Conservation (phyloP, 768 basidiomycete species). For the Cystobasidium onofrii region DNA sequence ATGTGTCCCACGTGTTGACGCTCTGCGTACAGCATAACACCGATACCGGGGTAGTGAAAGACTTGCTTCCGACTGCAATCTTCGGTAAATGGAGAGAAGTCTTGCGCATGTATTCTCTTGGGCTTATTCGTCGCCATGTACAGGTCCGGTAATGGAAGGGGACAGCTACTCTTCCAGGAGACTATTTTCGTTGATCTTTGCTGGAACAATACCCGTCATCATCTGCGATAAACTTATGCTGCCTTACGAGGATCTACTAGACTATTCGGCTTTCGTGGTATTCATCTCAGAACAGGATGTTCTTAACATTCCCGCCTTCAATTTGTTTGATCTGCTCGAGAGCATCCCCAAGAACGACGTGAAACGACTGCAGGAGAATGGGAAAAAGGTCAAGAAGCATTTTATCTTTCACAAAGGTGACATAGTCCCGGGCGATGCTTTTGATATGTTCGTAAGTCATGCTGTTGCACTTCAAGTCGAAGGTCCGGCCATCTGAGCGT, state of each 20-base stretch:
- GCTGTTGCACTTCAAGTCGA: not conserved
- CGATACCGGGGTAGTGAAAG: not conserved
- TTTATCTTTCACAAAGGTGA: not conserved
- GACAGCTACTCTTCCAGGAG: conserved; percentile 14
- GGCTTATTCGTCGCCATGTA: too few relatives aligned
- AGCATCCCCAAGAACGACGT: not conserved
- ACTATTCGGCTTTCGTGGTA: conserved; percentile 18
- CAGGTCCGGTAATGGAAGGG: conserved; percentile 11
- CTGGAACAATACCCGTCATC: conserved; percentile 23
- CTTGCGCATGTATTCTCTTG: too few relatives aligned
- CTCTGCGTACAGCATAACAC: not conserved
- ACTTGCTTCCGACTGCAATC: not conserved
- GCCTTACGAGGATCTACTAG: conserved; percentile 11
- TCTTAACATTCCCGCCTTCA: not conserved
- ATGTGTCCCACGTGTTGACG: not conserved
- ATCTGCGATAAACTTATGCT: conserved; percentile 20
- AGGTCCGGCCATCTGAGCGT: not conserved
- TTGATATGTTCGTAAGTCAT: conserved; percentile 23
- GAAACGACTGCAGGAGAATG: not conserved
- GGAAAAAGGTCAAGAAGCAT: conserved; percentile 3
- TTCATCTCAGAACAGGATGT: conserved; percentile 22
- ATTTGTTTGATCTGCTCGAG: conserved; percentile 15
- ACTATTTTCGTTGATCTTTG: conserved; percentile 18
- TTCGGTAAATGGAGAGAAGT: conserved; percentile 6
- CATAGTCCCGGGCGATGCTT: conserved; percentile 12